Evolutionary conservation across 75 land plant genomes (phyloP), one percentile per base, ranked within the genome.

Genomic region (Sequoiadendron giganteum): DNA sequence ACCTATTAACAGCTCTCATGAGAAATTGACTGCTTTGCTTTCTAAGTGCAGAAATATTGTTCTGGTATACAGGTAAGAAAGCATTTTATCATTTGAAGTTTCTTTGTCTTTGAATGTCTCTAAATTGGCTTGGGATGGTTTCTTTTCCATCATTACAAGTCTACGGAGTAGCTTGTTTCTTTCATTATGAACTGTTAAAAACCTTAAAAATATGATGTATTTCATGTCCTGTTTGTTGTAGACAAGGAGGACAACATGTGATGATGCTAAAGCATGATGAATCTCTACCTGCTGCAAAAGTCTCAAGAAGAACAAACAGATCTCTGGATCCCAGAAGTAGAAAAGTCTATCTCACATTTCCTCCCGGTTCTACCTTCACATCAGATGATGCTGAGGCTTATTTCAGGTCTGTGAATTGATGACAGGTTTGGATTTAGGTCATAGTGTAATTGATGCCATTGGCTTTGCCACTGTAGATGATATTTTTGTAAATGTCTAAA

Each of bases 311-410:
- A 80, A 6, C 83, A 80, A 80, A 80, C 30, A 40, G 43, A 42
- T 80, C 48, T 42, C 28, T 80, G 21, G 83, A 80, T 10, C 83
- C 83, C 48, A 80, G 18, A 80, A 80, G 45, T 42, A 36, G 83
- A 40, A 80, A 80, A 80, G 28, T 80, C 5, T 80, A 80, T 42
- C 47, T 39, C 47, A 80, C 83, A 21, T 80, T 80, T 80, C 45
- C 83, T 42, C 83, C 83, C 8, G 83, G 83, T 18, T 80, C 83
- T 42, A 42, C 77, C 13, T 32, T 73, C 38, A 73, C 77, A 11
- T 73, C 77, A 32, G 77, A 73, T 73, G 77, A 73, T 73, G 77
- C 77, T 73, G 77, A 73, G 77, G 77, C 38, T 73, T 73, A 79
- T 80, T 80, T 80, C 48, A 80, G 83, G 83, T 80, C 2, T 80